Evolutionary conservation across 805 yeast genomes (phyloP).

Genomic region (Candida montana): DNA sequence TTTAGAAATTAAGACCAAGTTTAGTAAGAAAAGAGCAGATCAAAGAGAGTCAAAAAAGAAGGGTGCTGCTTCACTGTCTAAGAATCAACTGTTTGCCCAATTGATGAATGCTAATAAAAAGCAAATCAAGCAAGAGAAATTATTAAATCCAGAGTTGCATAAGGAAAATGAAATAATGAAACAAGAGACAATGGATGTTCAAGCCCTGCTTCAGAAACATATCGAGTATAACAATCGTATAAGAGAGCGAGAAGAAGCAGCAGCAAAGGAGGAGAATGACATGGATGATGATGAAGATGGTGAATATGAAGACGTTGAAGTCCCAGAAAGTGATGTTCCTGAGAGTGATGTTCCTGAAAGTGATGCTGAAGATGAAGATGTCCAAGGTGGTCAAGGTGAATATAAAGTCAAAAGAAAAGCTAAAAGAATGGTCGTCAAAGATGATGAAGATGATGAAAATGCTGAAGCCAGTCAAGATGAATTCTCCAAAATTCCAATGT

Average conservation of each 20-base stretch:
- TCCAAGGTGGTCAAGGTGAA: slow-evolving; percentile 2
- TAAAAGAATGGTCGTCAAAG: background rate
- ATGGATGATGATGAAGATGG: slow-evolving; percentile 10
- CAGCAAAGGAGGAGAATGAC: slow-evolving; percentile 21
- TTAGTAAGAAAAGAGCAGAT: slow-evolving; percentile 24
- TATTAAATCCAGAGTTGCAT: slow-evolving; percentile 39
- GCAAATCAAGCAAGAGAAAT: slow-evolving; percentile 47
- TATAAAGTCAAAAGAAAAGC: too few species aligned
- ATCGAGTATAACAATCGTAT: slow-evolving; percentile 18
- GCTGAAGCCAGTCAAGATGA: background rate
- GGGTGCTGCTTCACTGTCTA: slow-evolving; percentile 15
- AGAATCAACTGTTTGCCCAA: slow-evolving; percentile 29
- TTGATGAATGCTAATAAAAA: slow-evolving; percentile 40
- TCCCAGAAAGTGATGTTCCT: slow-evolving; percentile 20
- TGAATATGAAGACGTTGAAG: slow-evolving; percentile 13
- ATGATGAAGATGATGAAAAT: slow-evolving; percentile 3
- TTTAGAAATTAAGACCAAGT: slow-evolving; percentile 30
- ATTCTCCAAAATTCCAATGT: background rate
- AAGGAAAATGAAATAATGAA: slow-evolving; percentile 26
- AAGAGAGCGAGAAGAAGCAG: slow-evolving; percentile 31
- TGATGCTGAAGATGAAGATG: slow-evolving; percentile 7
- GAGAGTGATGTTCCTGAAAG: slow-evolving; percentile 9
- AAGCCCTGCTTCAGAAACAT: slow-evolving; percentile 19
- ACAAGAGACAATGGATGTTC: slow-evolving; percentile 19
- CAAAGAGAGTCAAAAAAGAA: slow-evolving; percentile 9